Conservation (phyloP, 75 land plant genomes). For the Sequoia sempervirens region DNA sequence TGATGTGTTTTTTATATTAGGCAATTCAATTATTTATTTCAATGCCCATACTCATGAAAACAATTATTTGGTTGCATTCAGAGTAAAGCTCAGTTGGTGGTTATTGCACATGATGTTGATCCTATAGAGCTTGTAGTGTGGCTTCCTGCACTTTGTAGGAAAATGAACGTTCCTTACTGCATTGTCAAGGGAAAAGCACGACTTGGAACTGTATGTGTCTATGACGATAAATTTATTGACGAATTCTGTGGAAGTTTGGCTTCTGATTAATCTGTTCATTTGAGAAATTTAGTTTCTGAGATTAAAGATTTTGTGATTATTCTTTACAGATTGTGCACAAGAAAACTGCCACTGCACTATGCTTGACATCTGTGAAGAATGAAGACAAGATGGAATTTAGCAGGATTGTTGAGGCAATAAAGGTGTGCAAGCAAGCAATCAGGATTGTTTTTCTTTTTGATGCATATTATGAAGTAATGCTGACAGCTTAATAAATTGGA, state of each 20-base stretch:
- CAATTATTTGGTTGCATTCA: constrained; percentile 18
- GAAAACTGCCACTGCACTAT: constrained; percentile 50
- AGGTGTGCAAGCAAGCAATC: constrained; percentile 34
- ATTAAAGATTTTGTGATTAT: not conserved
- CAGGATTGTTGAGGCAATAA: constrained; percentile 57
- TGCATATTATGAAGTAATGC: not conserved
- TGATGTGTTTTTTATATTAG: not conserved
- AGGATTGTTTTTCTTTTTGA: not conserved
- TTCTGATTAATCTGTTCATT: not conserved
- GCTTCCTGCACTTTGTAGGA: constrained; percentile 64
- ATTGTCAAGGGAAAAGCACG: constrained; percentile 74
- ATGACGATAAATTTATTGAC: not conserved
- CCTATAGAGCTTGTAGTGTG: constrained; percentile 54
- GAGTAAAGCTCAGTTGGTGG: constrained; percentile 54
- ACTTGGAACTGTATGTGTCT: constrained; percentile 46
- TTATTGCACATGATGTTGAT: constrained; percentile 60
- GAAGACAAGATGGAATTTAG: constrained; percentile 56
- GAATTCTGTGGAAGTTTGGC: not conserved
- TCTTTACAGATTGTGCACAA: constrained; percentile 47
- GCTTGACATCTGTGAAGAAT: constrained; percentile 56
- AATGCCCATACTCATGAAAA: constrained; percentile 26
- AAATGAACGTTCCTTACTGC: constrained; percentile 65
- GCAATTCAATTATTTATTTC: constrained; percentile 28
- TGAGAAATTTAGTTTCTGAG: not conserved
- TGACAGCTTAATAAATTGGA: not conserved